Evolutionary conservation across 371 early-diverging fungal genomes (phyloP).

Genomic region (Thermomucor indicae-seudaticae): DNA sequence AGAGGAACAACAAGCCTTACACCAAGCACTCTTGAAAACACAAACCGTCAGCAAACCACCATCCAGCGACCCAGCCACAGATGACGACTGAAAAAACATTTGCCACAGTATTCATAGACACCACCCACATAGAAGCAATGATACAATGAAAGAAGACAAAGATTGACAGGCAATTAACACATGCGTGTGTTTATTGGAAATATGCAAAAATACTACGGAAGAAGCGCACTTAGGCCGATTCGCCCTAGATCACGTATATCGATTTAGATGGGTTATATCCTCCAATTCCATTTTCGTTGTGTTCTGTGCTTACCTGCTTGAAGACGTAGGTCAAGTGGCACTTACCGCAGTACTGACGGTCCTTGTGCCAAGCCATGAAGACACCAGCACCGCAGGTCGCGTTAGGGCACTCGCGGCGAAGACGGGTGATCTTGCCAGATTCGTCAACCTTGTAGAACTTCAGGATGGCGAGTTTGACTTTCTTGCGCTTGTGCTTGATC

Average conservation of each 20-base stretch:
- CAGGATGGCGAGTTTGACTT: slow-evolving; percentile 96
- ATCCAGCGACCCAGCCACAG: slow-evolving; percentile 30
- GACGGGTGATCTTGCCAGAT: slow-evolving; percentile 96
- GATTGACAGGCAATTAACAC: too few species aligned
- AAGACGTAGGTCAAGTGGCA: slow-evolving; percentile 59
- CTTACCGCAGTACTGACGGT: slow-evolving; percentile 94
- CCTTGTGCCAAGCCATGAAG: slow-evolving; percentile 97
- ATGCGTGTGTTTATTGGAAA: too few species aligned
- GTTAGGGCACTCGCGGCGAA: slow-evolving; percentile 95
- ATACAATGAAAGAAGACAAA: too few species aligned
- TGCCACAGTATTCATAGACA: too few species aligned
- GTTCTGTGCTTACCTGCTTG: slow-evolving; percentile 25
- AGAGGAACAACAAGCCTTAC: slow-evolving; percentile 42
- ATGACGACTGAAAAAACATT: slow-evolving; percentile 23
- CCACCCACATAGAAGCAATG: too few species aligned
- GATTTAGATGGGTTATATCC: neutral
- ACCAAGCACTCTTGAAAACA: slow-evolving; percentile 38
- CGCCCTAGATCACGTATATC: neutral
- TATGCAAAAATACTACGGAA: too few species aligned
- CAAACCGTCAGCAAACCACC: slow-evolving; percentile 33
- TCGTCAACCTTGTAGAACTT: slow-evolving; percentile 98
- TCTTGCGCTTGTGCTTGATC: slow-evolving; percentile 98
- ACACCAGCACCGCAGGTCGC: slow-evolving; percentile 97
- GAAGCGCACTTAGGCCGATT: neutral
- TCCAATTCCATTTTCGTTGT: neutral